Percentiles rank a stretch among this genome's conserved stretches.
phyloP scores from a whole-genome alignment of 1,284 basidiomycete species.

The Irpex rosettiformis region DNA sequence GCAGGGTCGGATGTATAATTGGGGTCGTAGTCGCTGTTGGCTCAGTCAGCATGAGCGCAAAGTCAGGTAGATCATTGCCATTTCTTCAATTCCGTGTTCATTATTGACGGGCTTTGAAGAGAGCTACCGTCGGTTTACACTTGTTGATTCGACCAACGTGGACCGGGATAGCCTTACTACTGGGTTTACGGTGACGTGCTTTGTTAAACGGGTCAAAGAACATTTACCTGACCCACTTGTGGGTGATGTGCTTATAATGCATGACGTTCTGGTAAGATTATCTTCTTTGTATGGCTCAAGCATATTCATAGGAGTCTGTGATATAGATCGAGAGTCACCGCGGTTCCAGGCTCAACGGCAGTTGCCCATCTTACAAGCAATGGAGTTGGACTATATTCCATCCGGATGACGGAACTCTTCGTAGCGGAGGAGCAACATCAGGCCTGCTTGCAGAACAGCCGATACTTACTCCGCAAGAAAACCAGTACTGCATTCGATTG shows the following conservation, averaged over 20 bases:
- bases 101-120: conserved; percentile 3
- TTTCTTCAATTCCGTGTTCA: background rate
- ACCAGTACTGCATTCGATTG: conserved; percentile 36
- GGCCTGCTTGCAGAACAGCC: too few species aligned
- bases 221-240: conserved; percentile 45
- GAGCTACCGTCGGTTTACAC: conserved; percentile 30
- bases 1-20: background rate
- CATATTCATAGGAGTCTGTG: conserved; percentile 22
- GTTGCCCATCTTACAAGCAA: conserved; percentile 22
- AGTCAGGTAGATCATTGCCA: background rate
- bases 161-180: conserved; percentile 16
- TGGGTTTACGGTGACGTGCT: conserved; percentile 46
- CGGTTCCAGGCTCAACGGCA: conserved; percentile 25
- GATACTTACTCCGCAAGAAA: conserved; percentile 17
- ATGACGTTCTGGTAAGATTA: conserved; percentile 15
- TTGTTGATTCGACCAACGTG: conserved; percentile 44
- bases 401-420: conserved; percentile 15
- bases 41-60: background rate
- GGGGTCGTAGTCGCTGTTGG: background rate
- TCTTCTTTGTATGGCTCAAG: background rate
- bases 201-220: conserved; percentile 41
- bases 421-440: conserved; percentile 25
- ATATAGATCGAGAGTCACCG: conserved; percentile 27
- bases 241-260: conserved; percentile 45
- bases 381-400: conserved; percentile 30